These are phyloP conservation scores for Aquilaria sinensis DNA, from an alignment of 345 rosid species.

Conservation along the genomic window DNA sequence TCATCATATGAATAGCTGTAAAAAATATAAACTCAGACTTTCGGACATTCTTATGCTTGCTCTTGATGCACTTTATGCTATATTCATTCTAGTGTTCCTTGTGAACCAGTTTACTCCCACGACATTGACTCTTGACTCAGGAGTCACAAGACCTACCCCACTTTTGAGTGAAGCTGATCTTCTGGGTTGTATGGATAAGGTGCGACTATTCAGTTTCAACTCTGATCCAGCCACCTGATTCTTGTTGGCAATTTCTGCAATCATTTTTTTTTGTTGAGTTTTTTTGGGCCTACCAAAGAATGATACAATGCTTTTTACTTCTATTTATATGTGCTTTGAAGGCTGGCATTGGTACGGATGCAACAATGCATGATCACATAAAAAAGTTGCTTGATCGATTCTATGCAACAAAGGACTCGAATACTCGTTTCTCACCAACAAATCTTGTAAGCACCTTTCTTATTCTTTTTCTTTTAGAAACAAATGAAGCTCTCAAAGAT, in stretches of 20 bases:
- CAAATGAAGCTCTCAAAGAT: too few species aligned
- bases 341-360: constrained; percentile 99
- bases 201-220: constrained; percentile 18
- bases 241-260: constrained; percentile 1
- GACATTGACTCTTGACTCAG: constrained; percentile 81
- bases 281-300: constrained; percentile 3
- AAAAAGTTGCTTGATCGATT: constrained; percentile 94
- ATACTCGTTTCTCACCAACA: constrained; percentile 85
- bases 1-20: background rate
- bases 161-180: constrained; percentile 91
- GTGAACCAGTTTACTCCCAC: constrained; percentile 70
- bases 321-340: constrained; percentile 19
- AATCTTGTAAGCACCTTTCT: constrained; percentile 53
- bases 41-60: background rate
- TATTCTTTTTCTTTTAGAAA: background rate
- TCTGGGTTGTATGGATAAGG: constrained; percentile 97
- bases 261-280: constrained; percentile 7
- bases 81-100: constrained; percentile 21
- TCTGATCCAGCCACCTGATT: constrained; percentile 4
- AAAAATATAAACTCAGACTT: too few species aligned
- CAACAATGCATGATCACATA: constrained; percentile 99
- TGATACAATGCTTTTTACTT: constrained; percentile 4
- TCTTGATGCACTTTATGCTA: constrained; percentile 4
- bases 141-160: constrained; percentile 90
- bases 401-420: constrained; percentile 87